Evolutionary conservation across 768 basidiomycete species (phyloP).

Genomic region (Porphyrellus cyaneotinctus): DNA sequence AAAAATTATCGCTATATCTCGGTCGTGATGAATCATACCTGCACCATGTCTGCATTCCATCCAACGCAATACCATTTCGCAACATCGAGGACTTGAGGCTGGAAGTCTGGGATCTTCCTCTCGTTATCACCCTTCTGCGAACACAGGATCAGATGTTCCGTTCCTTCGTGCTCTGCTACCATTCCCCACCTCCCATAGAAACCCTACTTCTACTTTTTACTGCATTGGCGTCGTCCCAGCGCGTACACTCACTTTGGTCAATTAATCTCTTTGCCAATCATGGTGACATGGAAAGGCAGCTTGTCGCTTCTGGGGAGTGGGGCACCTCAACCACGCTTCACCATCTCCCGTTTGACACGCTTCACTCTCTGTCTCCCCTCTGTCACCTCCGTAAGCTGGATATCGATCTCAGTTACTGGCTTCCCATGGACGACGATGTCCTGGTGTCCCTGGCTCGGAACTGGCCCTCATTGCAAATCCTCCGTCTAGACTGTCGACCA

Average conservation of each 20-base stretch:
- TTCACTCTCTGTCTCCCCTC: neutral
- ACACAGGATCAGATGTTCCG: neutral
- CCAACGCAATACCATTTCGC: neutral
- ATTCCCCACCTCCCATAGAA: neutral
- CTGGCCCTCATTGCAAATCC: neutral
- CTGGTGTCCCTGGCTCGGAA: neutral
- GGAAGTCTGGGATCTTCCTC: neutral
- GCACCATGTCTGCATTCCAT: neutral
- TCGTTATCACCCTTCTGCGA: neutral
- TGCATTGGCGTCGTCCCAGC: neutral
- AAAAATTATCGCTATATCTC: neutral
- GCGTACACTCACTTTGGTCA: neutral
- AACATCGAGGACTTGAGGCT: neutral
- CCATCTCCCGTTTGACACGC: neutral
- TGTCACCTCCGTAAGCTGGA: neutral
- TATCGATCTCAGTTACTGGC: neutral
- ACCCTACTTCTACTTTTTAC: neutral
- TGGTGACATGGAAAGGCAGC: neutral
- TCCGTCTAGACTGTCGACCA: neutral
- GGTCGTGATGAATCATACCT: neutral
- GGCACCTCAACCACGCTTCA: neutral
- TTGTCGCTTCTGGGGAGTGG: neutral
- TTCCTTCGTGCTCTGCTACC: neutral
- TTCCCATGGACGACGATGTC: conserved; percentile 4
- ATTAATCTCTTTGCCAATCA: neutral